These are phyloP conservation scores for Cenchrus fungigraminus DNA, from an alignment of 176 grass and related monocot genomes.

Conservation along the genomic window DNA sequence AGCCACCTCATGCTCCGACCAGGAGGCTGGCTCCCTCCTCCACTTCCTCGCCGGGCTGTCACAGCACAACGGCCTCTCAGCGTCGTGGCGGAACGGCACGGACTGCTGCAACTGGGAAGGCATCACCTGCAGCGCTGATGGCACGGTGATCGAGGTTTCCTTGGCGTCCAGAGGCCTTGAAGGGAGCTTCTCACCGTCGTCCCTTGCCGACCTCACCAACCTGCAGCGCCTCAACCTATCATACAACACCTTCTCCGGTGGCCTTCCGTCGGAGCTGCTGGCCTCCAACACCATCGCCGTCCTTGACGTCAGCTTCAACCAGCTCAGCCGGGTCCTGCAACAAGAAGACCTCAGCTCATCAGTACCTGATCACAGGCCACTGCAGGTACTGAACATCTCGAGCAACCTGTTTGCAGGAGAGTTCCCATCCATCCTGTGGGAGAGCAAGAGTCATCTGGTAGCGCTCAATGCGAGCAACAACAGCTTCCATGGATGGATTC, in stretches of 20 bases:
- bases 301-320: slow-evolving; percentile 3
- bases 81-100: slow-evolving; percentile 13
- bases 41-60: slow-evolving; percentile 22
- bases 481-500: too few species aligned
- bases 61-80: background rate
- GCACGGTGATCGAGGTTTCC: background rate
- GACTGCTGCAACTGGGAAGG: slow-evolving; percentile 45
- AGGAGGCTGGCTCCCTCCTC: slow-evolving; percentile 34
- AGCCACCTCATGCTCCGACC: background rate
- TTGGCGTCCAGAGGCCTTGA: slow-evolving; percentile 9
- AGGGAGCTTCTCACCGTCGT: background rate
- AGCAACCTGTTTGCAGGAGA: too few species aligned
- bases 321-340: too few species aligned
- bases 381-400: too few species aligned
- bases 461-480: too few species aligned
- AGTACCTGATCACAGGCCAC: too few species aligned
- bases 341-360: too few species aligned
- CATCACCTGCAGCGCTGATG: background rate
- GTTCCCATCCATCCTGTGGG: background rate
- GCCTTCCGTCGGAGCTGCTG: background rate
- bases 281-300: background rate
- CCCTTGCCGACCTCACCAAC: slow-evolving; percentile 8
- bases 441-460: background rate
- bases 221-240: slow-evolving; percentile 32
- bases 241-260: background rate